Evolutionary conservation across 148 eudicot species (phyloP).

Genomic region (Persicaria maculosa): DNA sequence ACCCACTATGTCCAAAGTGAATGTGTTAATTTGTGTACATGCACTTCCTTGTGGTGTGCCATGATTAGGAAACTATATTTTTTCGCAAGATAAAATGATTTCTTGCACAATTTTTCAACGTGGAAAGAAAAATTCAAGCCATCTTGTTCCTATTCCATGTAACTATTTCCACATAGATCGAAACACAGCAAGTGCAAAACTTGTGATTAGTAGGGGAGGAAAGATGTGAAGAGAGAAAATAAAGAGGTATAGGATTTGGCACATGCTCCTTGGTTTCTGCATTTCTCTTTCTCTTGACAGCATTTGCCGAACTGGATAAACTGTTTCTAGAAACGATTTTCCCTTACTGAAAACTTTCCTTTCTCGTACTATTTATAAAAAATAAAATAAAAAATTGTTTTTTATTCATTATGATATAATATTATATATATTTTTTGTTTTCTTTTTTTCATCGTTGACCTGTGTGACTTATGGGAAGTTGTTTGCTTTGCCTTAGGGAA

Average conservation of each 20-base stretch:
- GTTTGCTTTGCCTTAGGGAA: constrained; percentile 37
- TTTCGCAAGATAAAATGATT: neutral
- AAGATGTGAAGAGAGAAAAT: neutral
- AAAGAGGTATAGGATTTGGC: neutral
- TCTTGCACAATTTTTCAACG: neutral
- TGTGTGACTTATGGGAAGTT: neutral
- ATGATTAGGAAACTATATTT: neutral
- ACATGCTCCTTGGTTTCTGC: neutral
- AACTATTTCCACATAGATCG: neutral
- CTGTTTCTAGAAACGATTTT: neutral
- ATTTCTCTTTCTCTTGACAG: neutral
- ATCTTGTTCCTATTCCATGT: neutral
- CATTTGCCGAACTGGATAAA: neutral
- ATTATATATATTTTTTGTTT: neutral
- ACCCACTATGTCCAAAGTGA: neutral
- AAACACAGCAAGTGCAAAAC: neutral
- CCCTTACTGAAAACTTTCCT: neutral
- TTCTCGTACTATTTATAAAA: neutral
- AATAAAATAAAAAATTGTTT: too few species aligned
- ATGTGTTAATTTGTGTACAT: neutral
- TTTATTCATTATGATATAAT: neutral
- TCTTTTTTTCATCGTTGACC: neutral
- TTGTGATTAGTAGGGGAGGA: neutral
- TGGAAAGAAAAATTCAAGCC: neutral
- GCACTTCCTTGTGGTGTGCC: neutral